Conservation (phyloP, 2,329 filamentous ascomycete genomes). For the Aspergillus luchuensis region DNA sequence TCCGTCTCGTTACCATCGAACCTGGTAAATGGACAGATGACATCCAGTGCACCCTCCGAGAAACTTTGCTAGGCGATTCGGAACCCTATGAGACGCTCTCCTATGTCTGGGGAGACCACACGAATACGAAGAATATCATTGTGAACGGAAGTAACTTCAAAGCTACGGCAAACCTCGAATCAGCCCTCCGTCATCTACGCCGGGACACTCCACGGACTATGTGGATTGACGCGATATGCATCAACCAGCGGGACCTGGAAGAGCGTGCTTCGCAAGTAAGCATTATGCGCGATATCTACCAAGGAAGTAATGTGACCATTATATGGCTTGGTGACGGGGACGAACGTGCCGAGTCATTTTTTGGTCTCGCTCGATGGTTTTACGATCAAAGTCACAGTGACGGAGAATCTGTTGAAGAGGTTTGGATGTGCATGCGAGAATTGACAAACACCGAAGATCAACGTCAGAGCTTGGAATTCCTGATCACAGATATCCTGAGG, state of each 20-base stretch:
- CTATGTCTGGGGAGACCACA: background rate
- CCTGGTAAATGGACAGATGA: background rate
- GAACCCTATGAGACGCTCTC: background rate
- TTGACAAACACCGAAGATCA: no score
- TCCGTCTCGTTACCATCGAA: background rate
- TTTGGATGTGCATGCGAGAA: no score
- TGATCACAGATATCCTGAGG: no score
- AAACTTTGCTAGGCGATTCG: background rate
- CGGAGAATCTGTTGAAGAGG: no score
- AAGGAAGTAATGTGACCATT: background rate
- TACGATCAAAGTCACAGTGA: no score
- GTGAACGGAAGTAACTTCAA: no score
- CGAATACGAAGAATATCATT: background rate
- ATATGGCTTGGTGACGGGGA: no score
- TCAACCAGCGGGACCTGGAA: background rate
- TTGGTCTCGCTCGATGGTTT: no score
- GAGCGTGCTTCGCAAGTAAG: background rate
- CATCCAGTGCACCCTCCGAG: background rate
- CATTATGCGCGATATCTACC: background rate
- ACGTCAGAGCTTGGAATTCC: no score
- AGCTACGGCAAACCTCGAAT: background rate
- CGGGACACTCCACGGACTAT: background rate
- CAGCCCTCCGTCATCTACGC: background rate
- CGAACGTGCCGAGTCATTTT: no score
- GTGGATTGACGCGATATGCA: background rate